Conservation (phyloP, 1,139 yeast genomes). For the Candida tropicalis region DNA sequence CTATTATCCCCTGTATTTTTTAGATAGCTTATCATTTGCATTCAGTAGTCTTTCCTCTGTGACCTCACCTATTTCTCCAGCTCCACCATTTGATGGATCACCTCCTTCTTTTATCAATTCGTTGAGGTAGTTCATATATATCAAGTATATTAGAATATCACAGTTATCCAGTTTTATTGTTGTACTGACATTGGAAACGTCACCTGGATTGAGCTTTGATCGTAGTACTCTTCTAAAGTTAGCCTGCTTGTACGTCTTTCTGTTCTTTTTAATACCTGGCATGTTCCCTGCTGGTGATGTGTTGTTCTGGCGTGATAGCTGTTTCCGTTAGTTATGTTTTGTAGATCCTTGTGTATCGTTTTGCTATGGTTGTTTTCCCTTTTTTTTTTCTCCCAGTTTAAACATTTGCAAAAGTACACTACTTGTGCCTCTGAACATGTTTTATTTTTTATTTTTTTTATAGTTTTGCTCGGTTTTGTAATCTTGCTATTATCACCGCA, state of each 20-base stretch:
- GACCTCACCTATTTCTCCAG: conserved; percentile 15
- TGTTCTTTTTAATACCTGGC: conserved; percentile 14
- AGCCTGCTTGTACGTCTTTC: conserved; percentile 24
- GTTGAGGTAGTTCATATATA: conserved; percentile 49
- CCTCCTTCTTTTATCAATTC: conserved; percentile 28
- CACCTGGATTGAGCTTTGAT: conserved; percentile 14
- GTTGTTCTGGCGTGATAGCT: neutral
- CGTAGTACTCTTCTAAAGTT: conserved; percentile 20
- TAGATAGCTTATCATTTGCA: conserved; percentile 26
- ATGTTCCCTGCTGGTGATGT: conserved; percentile 5
- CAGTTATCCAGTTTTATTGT: conserved; percentile 39
- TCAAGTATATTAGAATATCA: conserved; percentile 49
- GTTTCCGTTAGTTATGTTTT: neutral
- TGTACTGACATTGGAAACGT: neutral
- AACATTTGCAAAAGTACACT: too few relatives aligned
- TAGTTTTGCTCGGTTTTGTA: neutral
- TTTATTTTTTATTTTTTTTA: neutral
- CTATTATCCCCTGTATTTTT: conserved; percentile 30
- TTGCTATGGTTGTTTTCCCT: neutral
- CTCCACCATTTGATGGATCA: conserved; percentile 10
- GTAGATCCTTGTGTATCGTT: neutral
- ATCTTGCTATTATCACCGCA: neutral
- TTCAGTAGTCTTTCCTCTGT: conserved; percentile 19
- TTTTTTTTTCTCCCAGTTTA: too few relatives aligned
- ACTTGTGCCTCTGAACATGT: too few relatives aligned